These are phyloP conservation scores for Picochlorum costavermella DNA, from an alignment of 139 green algal species.

Conservation along the genomic window DNA sequence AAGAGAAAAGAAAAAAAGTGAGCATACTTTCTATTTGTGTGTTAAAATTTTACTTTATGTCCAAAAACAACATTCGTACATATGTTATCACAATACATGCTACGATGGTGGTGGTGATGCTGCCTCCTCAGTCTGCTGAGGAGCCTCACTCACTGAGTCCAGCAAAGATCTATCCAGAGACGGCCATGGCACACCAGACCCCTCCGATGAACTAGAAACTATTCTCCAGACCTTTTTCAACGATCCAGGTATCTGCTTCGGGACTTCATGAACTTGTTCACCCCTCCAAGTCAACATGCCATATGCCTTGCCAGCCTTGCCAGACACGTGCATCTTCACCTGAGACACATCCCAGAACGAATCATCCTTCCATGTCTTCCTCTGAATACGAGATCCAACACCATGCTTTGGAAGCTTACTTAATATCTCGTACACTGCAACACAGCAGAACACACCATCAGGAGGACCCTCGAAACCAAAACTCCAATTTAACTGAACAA, in stretches of 20 bases:
- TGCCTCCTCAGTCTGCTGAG: no score
- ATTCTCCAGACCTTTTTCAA: constrained; percentile 35
- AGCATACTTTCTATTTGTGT: no score
- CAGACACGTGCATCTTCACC: constrained; percentile 26
- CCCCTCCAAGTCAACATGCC: constrained; percentile 37
- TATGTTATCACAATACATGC: no score
- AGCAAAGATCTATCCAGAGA: no score
- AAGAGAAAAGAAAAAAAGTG: neutral
- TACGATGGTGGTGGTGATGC: no score
- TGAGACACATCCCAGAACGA: constrained; percentile 21
- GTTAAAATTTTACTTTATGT: no score
- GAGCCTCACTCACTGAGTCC: no score
- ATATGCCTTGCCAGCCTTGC: constrained; percentile 31
- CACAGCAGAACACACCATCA: neutral
- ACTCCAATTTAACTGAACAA: no score
- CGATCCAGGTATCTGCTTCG: constrained; percentile 15
- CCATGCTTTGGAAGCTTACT: constrained; percentile 12
- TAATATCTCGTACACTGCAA: constrained; percentile 12
- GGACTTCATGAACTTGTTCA: constrained; percentile 7
- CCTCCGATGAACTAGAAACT: neutral
- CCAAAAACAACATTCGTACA: no score
- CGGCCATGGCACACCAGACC: neutral
- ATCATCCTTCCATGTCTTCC: constrained; percentile 8
- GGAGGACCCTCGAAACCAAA: neutral
- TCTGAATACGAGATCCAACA: constrained; percentile 3